These are phyloP conservation scores for Talaromyces marneffei DNA, from an alignment of 2,329 filamentous ascomycete species.

Conservation along the genomic window DNA sequence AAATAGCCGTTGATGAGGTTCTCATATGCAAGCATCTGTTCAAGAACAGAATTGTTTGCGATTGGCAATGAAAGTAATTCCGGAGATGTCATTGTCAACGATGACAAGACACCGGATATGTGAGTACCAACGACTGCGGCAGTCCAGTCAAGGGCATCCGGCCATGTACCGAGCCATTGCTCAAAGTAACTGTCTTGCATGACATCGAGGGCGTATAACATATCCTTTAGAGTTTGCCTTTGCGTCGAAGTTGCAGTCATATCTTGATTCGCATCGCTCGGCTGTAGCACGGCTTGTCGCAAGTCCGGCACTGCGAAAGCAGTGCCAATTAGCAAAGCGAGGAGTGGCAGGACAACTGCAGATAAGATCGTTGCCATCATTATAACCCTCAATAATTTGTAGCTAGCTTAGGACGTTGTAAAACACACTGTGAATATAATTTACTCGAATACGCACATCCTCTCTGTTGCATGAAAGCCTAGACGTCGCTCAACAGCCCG, in stretches of 20 bases:
- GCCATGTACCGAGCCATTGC: slow-evolving; percentile 74
- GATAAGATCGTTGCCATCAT: not conserved
- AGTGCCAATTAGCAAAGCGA: not conserved
- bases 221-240: slow-evolving; percentile 29
- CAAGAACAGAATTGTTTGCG: not conserved
- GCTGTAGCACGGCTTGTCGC: not conserved
- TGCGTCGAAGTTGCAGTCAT: not conserved
- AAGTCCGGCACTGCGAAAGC: slow-evolving; percentile 3
- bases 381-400: not conserved
- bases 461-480: not conserved
- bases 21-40: slow-evolving; percentile 49
- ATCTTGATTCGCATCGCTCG: not conserved
- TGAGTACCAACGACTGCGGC: slow-evolving; percentile 77
- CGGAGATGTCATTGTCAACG: slow-evolving; percentile 56
- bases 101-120: slow-evolving; percentile 64
- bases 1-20: slow-evolving; percentile 83
- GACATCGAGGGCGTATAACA: slow-evolving; percentile 61
- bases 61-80: slow-evolving; percentile 24
- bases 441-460: not conserved
- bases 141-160: slow-evolving; percentile 86
- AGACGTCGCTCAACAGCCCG: not conserved
- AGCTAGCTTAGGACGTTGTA: not conserved
- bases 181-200: slow-evolving; percentile 77
- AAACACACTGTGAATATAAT: not conserved
- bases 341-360: slow-evolving; percentile 5